phyloP scores from a whole-genome alignment of 306 rosid genomes.

The Citrullus mucosospermus region DNA sequence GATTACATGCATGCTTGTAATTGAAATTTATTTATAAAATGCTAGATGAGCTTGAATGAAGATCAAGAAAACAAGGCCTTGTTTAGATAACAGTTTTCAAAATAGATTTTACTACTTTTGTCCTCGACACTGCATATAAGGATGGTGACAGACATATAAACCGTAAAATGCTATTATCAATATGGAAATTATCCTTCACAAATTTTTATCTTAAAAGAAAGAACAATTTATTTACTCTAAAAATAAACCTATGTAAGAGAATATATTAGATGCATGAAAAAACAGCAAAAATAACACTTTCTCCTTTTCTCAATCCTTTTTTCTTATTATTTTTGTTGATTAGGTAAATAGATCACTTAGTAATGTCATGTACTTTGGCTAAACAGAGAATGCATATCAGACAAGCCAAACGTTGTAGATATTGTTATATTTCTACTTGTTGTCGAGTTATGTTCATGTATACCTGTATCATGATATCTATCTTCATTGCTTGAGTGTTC shows the following conservation, averaged over 20 bases:
- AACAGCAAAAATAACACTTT: background rate
- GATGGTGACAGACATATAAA: background rate
- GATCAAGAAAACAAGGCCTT: background rate
- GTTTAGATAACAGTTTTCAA: background rate
- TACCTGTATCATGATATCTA: background rate
- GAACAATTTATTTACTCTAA: background rate
- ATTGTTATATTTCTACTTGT: background rate
- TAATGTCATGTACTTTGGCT: background rate
- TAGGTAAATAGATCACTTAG: background rate
- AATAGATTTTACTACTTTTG: background rate
- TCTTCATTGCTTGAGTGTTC: background rate
- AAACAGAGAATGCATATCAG: background rate
- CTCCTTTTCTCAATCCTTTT: background rate
- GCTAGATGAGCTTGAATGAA: background rate
- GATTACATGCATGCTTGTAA: background rate
- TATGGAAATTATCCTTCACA: background rate
- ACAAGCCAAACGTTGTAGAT: background rate
- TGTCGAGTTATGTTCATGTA: slow-evolving; percentile 1
- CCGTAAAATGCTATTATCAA: background rate
- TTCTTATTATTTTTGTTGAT: background rate
- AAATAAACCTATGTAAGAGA: background rate
- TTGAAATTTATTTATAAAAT: background rate
- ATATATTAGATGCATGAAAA: background rate
- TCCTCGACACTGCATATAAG: background rate
- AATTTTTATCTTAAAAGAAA: background rate